A percentile compares a stretch with the other conserved stretches of the same genome.
phyloP scores from a whole-genome alignment of 2,329 filamentous ascomycete species.

The Xylaria sp. region DNA sequence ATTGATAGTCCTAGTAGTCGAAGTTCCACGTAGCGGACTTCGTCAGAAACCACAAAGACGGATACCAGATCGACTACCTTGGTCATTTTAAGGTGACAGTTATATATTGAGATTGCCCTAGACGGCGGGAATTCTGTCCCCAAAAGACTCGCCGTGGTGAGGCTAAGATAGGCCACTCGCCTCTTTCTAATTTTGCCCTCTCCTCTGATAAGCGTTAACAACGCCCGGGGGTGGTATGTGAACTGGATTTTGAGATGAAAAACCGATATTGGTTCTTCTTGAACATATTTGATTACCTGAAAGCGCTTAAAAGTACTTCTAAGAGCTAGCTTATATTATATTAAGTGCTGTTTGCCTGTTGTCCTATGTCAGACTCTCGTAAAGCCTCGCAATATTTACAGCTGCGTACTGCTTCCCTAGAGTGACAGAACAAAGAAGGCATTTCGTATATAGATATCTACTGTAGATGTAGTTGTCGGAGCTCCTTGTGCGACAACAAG shows the following conservation, averaged over 20 bases:
- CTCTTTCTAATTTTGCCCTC: neutral
- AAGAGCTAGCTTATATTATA: no score
- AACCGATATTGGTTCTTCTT: neutral
- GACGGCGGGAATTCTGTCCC: neutral
- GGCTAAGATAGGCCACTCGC: neutral
- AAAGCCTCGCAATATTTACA: no score
- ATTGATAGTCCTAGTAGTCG: neutral
- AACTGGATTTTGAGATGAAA: neutral
- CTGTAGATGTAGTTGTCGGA: no score
- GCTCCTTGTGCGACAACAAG: no score
- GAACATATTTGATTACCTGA: neutral
- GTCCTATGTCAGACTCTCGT: no score
- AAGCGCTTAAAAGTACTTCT: neutral
- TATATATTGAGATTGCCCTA: neutral
- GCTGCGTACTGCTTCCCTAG: no score
- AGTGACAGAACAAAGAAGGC: no score
- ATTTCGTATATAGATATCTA: no score
- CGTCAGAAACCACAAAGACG: neutral
- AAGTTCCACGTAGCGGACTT: neutral
- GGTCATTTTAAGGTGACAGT: neutral
- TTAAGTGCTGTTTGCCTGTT: neutral
- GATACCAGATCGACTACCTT: no score
- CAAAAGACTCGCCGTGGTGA: neutral
- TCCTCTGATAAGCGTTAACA: neutral
- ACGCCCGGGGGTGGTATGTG: no score